Percentiles rank a stretch among this genome's conserved stretches.
Evolutionary conservation across 2,329 filamentous ascomycete species (phyloP).

Genomic region (Xylaria multiplex): DNA sequence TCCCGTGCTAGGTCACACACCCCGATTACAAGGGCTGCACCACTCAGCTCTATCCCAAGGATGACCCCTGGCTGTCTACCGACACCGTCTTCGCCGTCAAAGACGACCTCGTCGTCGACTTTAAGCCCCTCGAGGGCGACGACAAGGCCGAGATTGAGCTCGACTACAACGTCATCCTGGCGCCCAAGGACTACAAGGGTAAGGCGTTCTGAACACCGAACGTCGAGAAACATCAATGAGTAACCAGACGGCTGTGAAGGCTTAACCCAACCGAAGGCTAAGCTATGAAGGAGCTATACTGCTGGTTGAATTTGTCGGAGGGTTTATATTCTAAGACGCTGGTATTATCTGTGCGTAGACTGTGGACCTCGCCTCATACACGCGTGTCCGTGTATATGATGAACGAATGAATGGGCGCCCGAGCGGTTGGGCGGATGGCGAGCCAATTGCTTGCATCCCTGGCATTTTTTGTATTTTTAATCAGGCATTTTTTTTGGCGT

Average conservation of each 20-base stretch:
- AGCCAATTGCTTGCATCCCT: neutral
- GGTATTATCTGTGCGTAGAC: neutral
- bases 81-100: conserved; percentile 65
- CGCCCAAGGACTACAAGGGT: conserved; percentile 59
- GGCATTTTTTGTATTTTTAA: conserved; percentile 20
- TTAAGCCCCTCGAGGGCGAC: conserved; percentile 55
- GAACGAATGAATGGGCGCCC: too few relatives aligned
- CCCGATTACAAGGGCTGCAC: conserved; percentile 76
- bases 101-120: conserved; percentile 61
- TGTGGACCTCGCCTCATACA: neutral
- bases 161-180: conserved; percentile 54
- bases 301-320: neutral
- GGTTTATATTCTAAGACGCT: neutral
- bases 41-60: conserved; percentile 79
- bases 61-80: conserved; percentile 69
- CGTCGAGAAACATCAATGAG: conserved; percentile 2
- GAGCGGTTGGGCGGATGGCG: neutral
- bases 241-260: conserved; percentile 29
- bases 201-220: conserved; percentile 43
- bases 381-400: conserved; percentile 1
- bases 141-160: conserved; percentile 47
- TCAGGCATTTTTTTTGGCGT: conserved; percentile 26
- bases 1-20: conserved; percentile 56
- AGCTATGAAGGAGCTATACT: conserved; percentile 21
- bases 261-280: conserved; percentile 22